Evolutionary conservation across 345 rosid species (phyloP).

Genomic region (Reutealis trisperma): DNA sequence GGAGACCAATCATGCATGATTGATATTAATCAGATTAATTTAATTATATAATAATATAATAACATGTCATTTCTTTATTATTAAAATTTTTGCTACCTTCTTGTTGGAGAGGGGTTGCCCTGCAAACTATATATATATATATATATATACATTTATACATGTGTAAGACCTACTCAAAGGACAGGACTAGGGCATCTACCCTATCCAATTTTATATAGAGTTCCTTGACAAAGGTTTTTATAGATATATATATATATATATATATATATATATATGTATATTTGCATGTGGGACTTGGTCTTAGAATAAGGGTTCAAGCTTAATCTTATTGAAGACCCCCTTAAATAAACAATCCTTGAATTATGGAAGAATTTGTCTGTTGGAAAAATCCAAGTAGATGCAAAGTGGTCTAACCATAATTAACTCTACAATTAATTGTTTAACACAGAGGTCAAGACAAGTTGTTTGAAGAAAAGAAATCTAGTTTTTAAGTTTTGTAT

Average conservation of each 20-base stretch:
- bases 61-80: too few relatives aligned
- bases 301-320: conserved; percentile 14
- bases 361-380: conserved; percentile 28
- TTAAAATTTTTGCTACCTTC: too few relatives aligned
- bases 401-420: conserved; percentile 6
- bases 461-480: conserved; percentile 17
- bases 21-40: too few relatives aligned
- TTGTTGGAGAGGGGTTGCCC: too few relatives aligned
- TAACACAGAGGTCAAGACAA: conserved; percentile 27
- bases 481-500: conserved; percentile 27
- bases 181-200: background rate
- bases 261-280: background rate
- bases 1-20: too few relatives aligned
- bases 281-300: conserved; percentile 30
- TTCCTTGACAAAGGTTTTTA: background rate
- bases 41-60: too few relatives aligned
- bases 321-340: conserved; percentile 11
- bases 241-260: background rate
- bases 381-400: conserved; percentile 23
- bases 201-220: conserved; percentile 2
- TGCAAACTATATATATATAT: too few relatives aligned
- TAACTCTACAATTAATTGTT: background rate
- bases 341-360: conserved; percentile 24
- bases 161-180: background rate
- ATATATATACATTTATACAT: too few relatives aligned